Evolutionary conservation across 106 monocot species (phyloP), one percentile per base, ranked within the genome.

Genomic region (Dendrobium huoshanense): DNA sequence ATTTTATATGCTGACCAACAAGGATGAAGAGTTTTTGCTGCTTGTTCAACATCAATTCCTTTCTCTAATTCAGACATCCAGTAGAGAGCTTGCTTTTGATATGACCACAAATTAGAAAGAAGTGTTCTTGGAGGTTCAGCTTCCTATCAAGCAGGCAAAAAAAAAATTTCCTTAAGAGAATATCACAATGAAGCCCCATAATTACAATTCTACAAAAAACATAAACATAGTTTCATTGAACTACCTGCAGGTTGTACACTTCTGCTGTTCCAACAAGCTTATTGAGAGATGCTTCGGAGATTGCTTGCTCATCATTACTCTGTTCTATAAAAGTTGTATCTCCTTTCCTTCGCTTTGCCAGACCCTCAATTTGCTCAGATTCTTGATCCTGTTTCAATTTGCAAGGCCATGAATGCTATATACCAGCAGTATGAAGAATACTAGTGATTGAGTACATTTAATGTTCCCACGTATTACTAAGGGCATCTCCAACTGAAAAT

Each of bases 51-150:
- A 80, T 93, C 86, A 77, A 82, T 58, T 59, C 96, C 96, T 55
- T 91, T 88, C 85, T 96, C 96, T 78, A 90, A 59, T 82, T 87
- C 86, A 27, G 90, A 86, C 96, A 96, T 96, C 94, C 96, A 96
- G 48, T 88, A 74, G 17, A 94, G 88, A 20, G 93, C 96, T 81
- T 96, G 90, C 37, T 92, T 96, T 75, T 94, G 96, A 73, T 96
- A 96, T 33, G 91, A 88, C 41, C 86, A 77, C 64, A 96, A 89
- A 37, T 82, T 83, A 82, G 85, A 91, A 27, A 85, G 73, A 41
- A 96, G 87, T 4, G 87, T 86, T 9, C 51, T 75, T 9, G 93
- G 91, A 7, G 93, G 87, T 9, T 93, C 82, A 80, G 91, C 90
- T 87, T 96, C 96, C 96, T 96, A 78, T 33, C 9, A 68, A 78